Evolutionary conservation across 2,329 filamentous ascomycete genomes (phyloP).

Genomic region (Beauveria scarabaeidicola): DNA sequence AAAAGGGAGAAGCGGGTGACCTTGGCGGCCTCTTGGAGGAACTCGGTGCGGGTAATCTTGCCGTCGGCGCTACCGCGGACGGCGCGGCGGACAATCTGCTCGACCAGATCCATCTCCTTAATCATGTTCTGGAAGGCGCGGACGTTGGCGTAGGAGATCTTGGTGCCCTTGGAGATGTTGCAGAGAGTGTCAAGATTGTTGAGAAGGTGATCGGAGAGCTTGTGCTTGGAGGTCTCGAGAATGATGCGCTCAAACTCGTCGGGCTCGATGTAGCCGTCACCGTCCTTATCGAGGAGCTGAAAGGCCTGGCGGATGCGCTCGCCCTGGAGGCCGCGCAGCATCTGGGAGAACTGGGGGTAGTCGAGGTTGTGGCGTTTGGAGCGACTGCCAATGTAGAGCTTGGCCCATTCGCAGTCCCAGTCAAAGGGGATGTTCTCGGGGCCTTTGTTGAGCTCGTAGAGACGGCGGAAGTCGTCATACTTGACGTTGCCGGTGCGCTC

Average conservation of each 20-base stretch:
- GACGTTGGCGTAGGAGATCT: slow-evolving; percentile 96
- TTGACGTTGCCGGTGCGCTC: slow-evolving; percentile 77
- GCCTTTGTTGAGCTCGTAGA: slow-evolving; percentile 87
- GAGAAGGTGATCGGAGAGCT: slow-evolving; percentile 92
- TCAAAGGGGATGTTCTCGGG: slow-evolving; percentile 81
- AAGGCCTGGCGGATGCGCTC: slow-evolving; percentile 96
- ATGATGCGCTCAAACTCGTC: slow-evolving; percentile 97
- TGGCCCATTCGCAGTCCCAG: slow-evolving; percentile 95
- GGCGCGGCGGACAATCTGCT: slow-evolving; percentile 84
- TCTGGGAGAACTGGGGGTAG: slow-evolving; percentile 95
- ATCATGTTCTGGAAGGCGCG: slow-evolving; percentile 98
- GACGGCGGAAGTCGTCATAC: slow-evolving; percentile 75
- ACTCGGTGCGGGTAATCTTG: slow-evolving; percentile 89
- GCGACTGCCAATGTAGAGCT: slow-evolving; percentile 83
- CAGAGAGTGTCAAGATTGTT: slow-evolving; percentile 86
- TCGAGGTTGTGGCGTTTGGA: slow-evolving; percentile 85
- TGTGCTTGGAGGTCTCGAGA: slow-evolving; percentile 83
- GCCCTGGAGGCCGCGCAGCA: slow-evolving; percentile 91
- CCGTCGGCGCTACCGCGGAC: slow-evolving; percentile 76
- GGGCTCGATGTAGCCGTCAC: slow-evolving; percentile 89
- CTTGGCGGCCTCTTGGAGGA: slow-evolving; percentile 85
- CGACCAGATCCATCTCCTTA: slow-evolving; percentile 93
- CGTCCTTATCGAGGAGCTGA: slow-evolving; percentile 80
- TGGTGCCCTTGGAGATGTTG: slow-evolving; percentile 85
- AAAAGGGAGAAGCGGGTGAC: slow-evolving; percentile 92